Evolutionary conservation across 345 rosid species (phyloP).

Genomic region (Anacardium occidentale): DNA sequence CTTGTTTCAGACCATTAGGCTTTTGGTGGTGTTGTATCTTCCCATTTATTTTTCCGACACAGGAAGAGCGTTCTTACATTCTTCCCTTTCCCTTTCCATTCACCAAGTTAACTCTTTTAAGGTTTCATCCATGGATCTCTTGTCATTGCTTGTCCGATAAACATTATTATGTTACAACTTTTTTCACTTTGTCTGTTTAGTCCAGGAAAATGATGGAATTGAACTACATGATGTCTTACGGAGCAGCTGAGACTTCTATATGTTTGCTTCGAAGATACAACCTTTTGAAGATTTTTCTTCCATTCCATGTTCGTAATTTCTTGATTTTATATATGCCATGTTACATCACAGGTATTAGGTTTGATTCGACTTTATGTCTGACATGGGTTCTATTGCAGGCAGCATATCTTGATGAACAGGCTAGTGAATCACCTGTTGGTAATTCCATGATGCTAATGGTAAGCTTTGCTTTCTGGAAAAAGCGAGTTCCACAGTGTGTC

Average conservation of each 20-base stretch:
- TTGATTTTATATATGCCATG: slow-evolving; percentile 13
- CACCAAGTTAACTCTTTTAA: background rate
- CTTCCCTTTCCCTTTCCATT: background rate
- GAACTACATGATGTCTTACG: slow-evolving; percentile 89
- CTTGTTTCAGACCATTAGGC: slow-evolving; percentile 7
- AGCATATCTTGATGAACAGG: slow-evolving; percentile 57
- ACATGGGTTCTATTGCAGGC: slow-evolving; percentile 54
- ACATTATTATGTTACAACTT: background rate
- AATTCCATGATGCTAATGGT: slow-evolving; percentile 75
- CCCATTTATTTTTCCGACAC: background rate
- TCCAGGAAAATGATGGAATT: slow-evolving; percentile 78
- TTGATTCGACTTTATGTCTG: slow-evolving; percentile 14
- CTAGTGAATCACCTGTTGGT: slow-evolving; percentile 32
- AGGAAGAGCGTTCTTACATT: background rate
- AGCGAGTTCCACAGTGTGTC: background rate
- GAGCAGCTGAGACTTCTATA: slow-evolving; percentile 82
- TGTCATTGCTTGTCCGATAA: background rate
- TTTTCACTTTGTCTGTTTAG: slow-evolving; percentile 45
- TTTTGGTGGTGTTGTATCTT: background rate
- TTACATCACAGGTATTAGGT: background rate
- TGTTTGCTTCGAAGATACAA: slow-evolving; percentile 71
- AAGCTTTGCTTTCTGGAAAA: slow-evolving; percentile 24
- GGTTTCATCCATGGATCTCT: background rate
- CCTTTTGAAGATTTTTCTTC: slow-evolving; percentile 70
- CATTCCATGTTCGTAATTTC: slow-evolving; percentile 63